Conservation (phyloP, 305 asterid genomes). For the Euphrasia arctica region DNA sequence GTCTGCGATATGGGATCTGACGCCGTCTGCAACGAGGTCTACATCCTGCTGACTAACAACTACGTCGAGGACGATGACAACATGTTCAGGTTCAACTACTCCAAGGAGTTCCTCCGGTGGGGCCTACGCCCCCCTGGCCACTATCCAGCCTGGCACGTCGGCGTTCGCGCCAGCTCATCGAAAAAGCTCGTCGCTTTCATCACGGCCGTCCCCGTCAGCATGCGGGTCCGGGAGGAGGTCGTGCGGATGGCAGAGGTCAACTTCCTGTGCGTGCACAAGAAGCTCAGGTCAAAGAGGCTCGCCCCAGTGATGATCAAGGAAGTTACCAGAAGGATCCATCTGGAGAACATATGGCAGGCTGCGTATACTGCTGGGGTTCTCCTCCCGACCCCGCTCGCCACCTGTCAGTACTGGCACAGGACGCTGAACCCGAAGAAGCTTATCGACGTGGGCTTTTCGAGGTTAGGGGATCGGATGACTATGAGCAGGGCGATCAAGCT, state of each 20-base stretch:
- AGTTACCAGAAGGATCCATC: conserved; percentile 34
- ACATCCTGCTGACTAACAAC: conserved; percentile 32
- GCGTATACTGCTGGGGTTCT: conserved; percentile 38
- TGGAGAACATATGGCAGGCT: conserved; percentile 38
- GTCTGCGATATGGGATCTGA: conserved; percentile 31
- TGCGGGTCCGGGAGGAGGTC: conserved; percentile 28
- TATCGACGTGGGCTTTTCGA: conserved; percentile 37
- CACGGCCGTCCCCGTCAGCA: conserved; percentile 31
- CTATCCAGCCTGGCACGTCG: conserved; percentile 33
- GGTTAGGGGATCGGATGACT: conserved; percentile 39
- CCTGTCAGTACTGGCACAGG: conserved; percentile 39
- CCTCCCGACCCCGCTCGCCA: conserved; percentile 32
- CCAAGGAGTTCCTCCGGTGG: conserved; percentile 41
- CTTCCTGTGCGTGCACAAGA: conserved; percentile 38
- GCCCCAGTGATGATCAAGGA: conserved; percentile 40
- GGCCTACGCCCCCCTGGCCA: conserved; percentile 35
- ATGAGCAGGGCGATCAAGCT: conserved; percentile 39
- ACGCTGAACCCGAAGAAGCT: conserved; percentile 39
- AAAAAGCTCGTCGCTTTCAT: conserved; percentile 36
- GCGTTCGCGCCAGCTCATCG: conserved; percentile 35
- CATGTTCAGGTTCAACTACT: conserved; percentile 35
- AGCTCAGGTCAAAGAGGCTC: conserved; percentile 39
- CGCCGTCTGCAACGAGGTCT: conserved; percentile 35
- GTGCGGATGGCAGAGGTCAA: conserved; percentile 38
- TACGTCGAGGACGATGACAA: conserved; percentile 39